These are phyloP conservation scores for Carex littledalei DNA, from an alignment of 176 grass and related monocot genomes.

Conservation along the genomic window DNA sequence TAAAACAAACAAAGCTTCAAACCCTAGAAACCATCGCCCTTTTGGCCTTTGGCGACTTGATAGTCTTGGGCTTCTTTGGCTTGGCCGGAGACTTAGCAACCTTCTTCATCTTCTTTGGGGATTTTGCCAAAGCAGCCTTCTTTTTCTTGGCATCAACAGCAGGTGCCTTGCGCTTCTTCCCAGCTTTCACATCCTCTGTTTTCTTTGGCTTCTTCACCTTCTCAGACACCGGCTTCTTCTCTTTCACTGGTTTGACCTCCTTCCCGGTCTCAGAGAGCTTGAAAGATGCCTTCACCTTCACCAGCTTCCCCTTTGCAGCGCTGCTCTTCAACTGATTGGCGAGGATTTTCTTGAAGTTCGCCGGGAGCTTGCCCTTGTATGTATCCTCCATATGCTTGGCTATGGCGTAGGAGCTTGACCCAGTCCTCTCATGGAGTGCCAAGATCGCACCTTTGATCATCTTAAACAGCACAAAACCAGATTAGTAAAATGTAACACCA, in stretches of 20 bases:
- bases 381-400: conserved; percentile 79
- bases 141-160: conserved; percentile 21
- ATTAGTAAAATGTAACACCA: background rate
- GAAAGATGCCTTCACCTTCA: conserved; percentile 97
- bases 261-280: conserved; percentile 67
- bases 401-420: conserved; percentile 73
- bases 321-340: conserved; percentile 41
- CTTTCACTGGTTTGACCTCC: background rate
- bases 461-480: conserved; percentile 14
- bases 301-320: conserved; percentile 74
- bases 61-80: conserved; percentile 36
- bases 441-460: conserved; percentile 90
- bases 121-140: background rate
- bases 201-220: conserved; percentile 16
- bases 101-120: conserved; percentile 25
- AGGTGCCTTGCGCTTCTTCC: conserved; percentile 40
- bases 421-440: conserved; percentile 67
- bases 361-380: conserved; percentile 48
- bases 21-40: conserved; percentile 34
- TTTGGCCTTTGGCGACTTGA: conserved; percentile 36
- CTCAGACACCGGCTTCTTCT: conserved; percentile 19
- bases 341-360: conserved; percentile 82
- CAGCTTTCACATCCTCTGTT: background rate
- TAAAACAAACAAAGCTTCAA: background rate
- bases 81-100: conserved; percentile 13